Percentiles rank a stretch among this genome's conserved stretches.
Evolutionary conservation across 768 basidiomycete species (phyloP).

Genomic region (Leccinum arenicola): DNA sequence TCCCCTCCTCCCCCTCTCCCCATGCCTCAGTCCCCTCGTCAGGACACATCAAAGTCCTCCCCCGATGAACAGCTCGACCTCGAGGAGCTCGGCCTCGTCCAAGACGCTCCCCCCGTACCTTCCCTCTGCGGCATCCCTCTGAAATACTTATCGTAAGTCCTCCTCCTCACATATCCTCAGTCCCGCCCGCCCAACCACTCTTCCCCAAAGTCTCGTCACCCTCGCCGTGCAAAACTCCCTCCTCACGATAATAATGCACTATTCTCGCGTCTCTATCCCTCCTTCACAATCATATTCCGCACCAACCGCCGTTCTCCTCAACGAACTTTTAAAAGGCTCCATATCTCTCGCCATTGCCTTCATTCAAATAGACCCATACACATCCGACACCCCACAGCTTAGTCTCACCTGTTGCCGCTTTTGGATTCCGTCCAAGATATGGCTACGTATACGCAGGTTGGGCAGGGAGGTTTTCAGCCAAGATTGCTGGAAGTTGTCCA

Average conservation of each 20-base stretch:
- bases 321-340: slow-evolving; percentile 87
- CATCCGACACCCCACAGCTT: slow-evolving; percentile 30
- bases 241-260: slow-evolving; percentile 93
- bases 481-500: slow-evolving; percentile 97
- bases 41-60: slow-evolving; percentile 28
- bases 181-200: slow-evolving; percentile 1
- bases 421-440: slow-evolving; percentile 35
- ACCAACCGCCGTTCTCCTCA: slow-evolving; percentile 91
- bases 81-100: slow-evolving; percentile 44
- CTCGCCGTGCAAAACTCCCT: slow-evolving; percentile 90
- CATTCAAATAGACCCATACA: slow-evolving; percentile 47
- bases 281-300: slow-evolving; percentile 82
- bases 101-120: slow-evolving; percentile 41
- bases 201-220: slow-evolving; percentile 63
- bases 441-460: slow-evolving; percentile 53
- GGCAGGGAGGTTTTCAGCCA: slow-evolving; percentile 73
- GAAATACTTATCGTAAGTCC: slow-evolving; percentile 76
- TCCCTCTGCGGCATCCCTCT: slow-evolving; percentile 67
- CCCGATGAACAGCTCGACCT: slow-evolving; percentile 40
- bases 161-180: slow-evolving; percentile 5
- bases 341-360: slow-evolving; percentile 90
- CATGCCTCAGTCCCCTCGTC: slow-evolving; percentile 24
- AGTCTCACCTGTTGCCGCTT: slow-evolving; percentile 32
- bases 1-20: slow-evolving; percentile 4
- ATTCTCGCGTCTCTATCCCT: slow-evolving; percentile 81